A percentile compares a stretch with the other conserved stretches of the same genome.
Evolutionary conservation across 2,329 filamentous ascomycete species (phyloP).

Genomic region (Sclerotinia minor): DNA sequence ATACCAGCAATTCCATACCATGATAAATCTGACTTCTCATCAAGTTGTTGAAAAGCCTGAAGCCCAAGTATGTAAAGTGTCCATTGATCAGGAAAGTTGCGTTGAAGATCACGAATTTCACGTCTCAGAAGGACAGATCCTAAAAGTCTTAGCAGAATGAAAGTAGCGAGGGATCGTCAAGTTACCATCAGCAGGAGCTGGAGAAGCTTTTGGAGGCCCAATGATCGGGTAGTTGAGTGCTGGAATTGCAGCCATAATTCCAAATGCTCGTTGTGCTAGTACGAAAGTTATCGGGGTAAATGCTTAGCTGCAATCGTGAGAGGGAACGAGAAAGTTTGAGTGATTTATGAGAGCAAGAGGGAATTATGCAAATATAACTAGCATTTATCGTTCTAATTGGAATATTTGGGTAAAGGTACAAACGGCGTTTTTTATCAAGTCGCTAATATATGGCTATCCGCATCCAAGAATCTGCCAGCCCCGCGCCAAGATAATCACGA

Average conservation of each 20-base stretch:
- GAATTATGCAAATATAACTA: neutral
- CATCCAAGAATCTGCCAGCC: neutral
- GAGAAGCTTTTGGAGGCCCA: slow-evolving; percentile 29
- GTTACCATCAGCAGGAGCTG: slow-evolving; percentile 31
- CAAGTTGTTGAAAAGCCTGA: slow-evolving; percentile 64
- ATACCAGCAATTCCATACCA: slow-evolving; percentile 78
- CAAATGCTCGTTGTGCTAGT: neutral
- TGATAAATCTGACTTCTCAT: slow-evolving; percentile 65
- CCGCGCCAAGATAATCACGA: slow-evolving; percentile 14
- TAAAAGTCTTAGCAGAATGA: slow-evolving; percentile 20
- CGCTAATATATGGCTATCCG: neutral
- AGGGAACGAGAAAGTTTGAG: slow-evolving; percentile 23
- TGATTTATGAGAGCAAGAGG: neutral
- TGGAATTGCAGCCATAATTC: slow-evolving; percentile 23
- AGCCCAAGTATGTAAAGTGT: slow-evolving; percentile 77
- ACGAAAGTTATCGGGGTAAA: neutral
- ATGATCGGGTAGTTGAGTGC: slow-evolving; percentile 33
- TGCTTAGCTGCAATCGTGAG: neutral
- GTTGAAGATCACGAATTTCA: slow-evolving; percentile 67
- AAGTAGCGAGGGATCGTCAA: too few relatives aligned
- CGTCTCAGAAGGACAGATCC: slow-evolving; percentile 49
- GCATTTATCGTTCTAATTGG: neutral
- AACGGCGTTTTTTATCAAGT: neutral
- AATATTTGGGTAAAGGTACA: neutral
- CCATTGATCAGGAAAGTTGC: slow-evolving; percentile 62